Evolutionary conservation across 345 rosid genomes (phyloP).

Genomic region (Arabidopsis suecica): DNA sequence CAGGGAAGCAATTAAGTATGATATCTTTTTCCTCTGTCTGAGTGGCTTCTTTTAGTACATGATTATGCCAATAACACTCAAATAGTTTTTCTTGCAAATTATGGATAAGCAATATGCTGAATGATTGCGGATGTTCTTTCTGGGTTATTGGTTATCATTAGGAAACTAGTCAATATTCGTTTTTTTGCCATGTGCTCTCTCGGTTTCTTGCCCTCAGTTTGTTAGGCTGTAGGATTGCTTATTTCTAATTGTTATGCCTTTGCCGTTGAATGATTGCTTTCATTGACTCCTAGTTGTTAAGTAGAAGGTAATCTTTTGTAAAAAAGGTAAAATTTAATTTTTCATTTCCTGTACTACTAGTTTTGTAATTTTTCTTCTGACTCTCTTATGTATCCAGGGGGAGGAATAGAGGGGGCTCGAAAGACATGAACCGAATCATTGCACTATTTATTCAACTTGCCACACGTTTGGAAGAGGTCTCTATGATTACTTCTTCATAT

Average conservation of each 20-base stretch:
- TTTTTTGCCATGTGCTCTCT: constrained; percentile 7
- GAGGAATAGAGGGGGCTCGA: constrained; percentile 73
- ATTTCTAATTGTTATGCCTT: constrained; percentile 7
- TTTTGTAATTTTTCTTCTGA: constrained; percentile 28
- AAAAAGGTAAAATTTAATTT: background rate
- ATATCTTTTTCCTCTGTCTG: constrained; percentile 26
- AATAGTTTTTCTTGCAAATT: constrained; percentile 19
- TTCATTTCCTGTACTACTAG: constrained; percentile 18
- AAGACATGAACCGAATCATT: constrained; percentile 77
- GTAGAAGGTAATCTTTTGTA: constrained; percentile 25
- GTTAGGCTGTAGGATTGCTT: constrained; percentile 30
- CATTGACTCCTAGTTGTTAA: constrained; percentile 34
- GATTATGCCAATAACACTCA: constrained; percentile 10
- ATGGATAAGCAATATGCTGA: constrained; percentile 23
- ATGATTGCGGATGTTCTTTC: constrained; percentile 26
- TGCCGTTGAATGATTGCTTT: constrained; percentile 22
- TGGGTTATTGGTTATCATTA: constrained; percentile 6
- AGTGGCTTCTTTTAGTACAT: constrained; percentile 14
- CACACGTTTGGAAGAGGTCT: constrained; percentile 82
- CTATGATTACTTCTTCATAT: constrained; percentile 69
- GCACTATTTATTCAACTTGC: constrained; percentile 86
- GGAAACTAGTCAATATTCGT: constrained; percentile 10
- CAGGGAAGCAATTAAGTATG: constrained; percentile 98
- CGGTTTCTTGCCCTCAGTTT: constrained; percentile 4
- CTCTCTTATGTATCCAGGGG: constrained; percentile 59